Evolutionary conservation across 306 rosid genomes (phyloP), one percentile per base, ranked within the genome.

Genomic region (Ormosia semicastrata): DNA sequence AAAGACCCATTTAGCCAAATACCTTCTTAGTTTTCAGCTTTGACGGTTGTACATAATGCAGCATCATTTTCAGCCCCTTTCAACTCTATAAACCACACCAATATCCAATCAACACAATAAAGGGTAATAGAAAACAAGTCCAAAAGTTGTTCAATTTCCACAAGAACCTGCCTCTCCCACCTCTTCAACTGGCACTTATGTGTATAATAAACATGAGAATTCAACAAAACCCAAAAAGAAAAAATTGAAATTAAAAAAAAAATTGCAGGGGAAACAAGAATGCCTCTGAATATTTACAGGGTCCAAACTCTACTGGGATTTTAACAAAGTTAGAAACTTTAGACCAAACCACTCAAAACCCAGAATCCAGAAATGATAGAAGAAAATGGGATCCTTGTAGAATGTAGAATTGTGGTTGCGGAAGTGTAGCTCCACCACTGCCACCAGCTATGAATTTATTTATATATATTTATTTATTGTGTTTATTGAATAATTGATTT

Each of bases 21-120:
- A 91, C 97, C 98, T 85, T 84, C 77, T 85, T 93, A 18, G 98
- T 93, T 85, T 78, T 93, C 46, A 90, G 87, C 82, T 91, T 90
- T 10, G 91, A 86, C n/a, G 91, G 93, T 76, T 82, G 85, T 60
- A 15, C 82, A 82, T 79, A 91, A 37, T 86, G 90, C 57, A 93
- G 88, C 97, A 93, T 80, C 97, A 87, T 93, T 89, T 82, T 90
- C 41, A 44, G 46, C 77, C 69, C 32, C 13, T 5, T 34, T 74
- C 74, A 56, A 54, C 18, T 47, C 41, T 47, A 39, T 24, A 24
- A 17, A 43, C 59, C 17, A 43, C 34, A 9, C 34, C 15, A 17
- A 13, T 50, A 52, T 37, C 43, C 58, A 76, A 50, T 62, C 43
- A 13, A 37, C 34, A 68, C 78, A 69, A 76, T 24, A 43, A 32